Evolutionary conservation across 306 rosid species (phyloP).

Genomic region (Castanopsis chinensis): DNA sequence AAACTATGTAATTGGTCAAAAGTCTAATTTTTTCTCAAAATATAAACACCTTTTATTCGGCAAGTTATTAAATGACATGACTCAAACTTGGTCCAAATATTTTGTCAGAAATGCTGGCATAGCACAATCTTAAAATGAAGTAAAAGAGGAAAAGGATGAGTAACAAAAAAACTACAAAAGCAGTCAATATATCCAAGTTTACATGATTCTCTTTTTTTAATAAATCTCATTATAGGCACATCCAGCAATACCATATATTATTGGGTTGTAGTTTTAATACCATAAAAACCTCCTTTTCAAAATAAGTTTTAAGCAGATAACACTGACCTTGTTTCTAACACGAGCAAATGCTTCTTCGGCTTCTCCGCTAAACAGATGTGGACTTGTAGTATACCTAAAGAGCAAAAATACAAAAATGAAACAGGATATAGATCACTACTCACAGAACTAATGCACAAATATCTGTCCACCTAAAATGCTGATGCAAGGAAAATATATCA

Average conservation of each 20-base stretch:
- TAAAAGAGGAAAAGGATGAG: neutral
- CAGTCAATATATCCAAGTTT: neutral
- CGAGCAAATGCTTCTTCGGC: constrained; percentile 83
- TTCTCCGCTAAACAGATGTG: constrained; percentile 80
- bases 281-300: neutral
- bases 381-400: constrained; percentile 90
- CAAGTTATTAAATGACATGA: neutral
- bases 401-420: neutral
- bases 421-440: neutral
- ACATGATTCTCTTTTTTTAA: neutral
- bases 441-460: constrained; percentile 4
- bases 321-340: constrained; percentile 73
- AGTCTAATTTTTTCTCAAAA: neutral
- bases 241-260: neutral
- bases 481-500: constrained; percentile 3
- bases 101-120: neutral
- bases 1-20: neutral
- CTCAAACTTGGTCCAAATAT: neutral
- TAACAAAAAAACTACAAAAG: neutral
- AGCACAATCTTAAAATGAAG: neutral
- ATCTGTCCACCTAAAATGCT: neutral
- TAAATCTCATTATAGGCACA: neutral
- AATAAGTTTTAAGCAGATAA: neutral
- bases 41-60: neutral
- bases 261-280: neutral